phyloP scores from a whole-genome alignment of 202 grass and related monocot genomes.

The Schoenoplectus triqueter region DNA sequence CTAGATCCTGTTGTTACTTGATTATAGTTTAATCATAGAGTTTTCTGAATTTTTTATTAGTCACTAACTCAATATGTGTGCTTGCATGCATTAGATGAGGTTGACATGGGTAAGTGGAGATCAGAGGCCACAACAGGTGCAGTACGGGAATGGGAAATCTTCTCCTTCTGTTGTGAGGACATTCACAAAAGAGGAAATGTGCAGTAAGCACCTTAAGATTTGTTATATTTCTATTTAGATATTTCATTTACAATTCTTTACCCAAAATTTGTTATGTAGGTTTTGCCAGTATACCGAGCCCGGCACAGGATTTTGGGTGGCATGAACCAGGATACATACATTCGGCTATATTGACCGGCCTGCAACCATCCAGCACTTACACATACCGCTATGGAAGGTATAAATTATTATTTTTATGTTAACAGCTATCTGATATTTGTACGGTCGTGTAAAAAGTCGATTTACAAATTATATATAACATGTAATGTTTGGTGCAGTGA shows the following conservation, averaged over 20 bases:
- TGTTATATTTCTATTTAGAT: background rate
- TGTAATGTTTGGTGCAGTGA: constrained; percentile 49
- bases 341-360: constrained; percentile 63
- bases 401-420: constrained; percentile 34
- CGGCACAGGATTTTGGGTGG: constrained; percentile 88
- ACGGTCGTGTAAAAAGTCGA: background rate
- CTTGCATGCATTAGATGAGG: constrained; percentile 56
- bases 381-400: constrained; percentile 79
- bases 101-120: constrained; percentile 92
- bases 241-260: background rate
- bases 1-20: too few relatives aligned
- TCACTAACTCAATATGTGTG: background rate
- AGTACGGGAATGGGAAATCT: constrained; percentile 50
- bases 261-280: constrained; percentile 24
- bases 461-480: background rate
- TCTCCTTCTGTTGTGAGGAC: constrained; percentile 51
- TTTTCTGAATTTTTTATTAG: background rate
- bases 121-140: constrained; percentile 60
- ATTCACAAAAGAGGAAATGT: constrained; percentile 79
- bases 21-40: too few relatives aligned
- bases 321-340: constrained; percentile 89
- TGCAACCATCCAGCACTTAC: constrained; percentile 67
- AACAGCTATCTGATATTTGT: background rate
- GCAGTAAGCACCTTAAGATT: constrained; percentile 54
- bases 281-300: constrained; percentile 41